These are phyloP conservation scores for Fusarium citri DNA, from an alignment of 2,329 filamentous ascomycete species.

Conservation along the genomic window DNA sequence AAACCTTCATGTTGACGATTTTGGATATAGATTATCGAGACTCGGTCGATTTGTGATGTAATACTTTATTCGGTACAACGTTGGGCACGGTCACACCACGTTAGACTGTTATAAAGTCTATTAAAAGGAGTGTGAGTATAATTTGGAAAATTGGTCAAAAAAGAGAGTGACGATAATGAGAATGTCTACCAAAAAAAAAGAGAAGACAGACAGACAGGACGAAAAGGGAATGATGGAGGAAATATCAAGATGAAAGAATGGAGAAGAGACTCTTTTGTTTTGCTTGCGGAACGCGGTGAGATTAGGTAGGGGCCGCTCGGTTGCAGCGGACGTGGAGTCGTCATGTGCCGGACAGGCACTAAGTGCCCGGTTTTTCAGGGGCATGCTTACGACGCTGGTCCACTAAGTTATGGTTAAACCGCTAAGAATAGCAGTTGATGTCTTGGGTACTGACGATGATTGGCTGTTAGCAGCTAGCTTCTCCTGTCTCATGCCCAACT, in stretches of 20 bases:
- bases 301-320: conserved; percentile 37
- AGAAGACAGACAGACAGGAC: conserved; percentile 23
- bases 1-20: conserved; percentile 58
- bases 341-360: conserved; percentile 39
- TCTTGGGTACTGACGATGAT: conserved; percentile 20
- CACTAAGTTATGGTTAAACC: conserved; percentile 26
- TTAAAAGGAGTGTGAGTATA: conserved; percentile 35
- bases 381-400: conserved; percentile 38
- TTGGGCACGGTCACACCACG: conserved; percentile 28
- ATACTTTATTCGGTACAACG: conserved; percentile 31
- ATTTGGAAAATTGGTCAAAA: conserved; percentile 31
- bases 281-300: conserved; percentile 39
- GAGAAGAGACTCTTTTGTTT: conserved; percentile 30
- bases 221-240: conserved; percentile 29
- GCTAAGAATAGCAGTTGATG: conserved; percentile 42
- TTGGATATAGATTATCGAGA: conserved; percentile 22
- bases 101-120: conserved; percentile 22
- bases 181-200: conserved; percentile 37
- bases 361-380: conserved; percentile 43
- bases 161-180: conserved; percentile 44
- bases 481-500: conserved; percentile 41
- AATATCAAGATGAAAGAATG: conserved; percentile 27
- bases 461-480: conserved; percentile 31
- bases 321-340: conserved; percentile 17
- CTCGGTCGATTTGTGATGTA: conserved; percentile 22